phyloP scores from a whole-genome alignment of 768 basidiomycete species.

The Tricholoma bakamatsutake region DNA sequence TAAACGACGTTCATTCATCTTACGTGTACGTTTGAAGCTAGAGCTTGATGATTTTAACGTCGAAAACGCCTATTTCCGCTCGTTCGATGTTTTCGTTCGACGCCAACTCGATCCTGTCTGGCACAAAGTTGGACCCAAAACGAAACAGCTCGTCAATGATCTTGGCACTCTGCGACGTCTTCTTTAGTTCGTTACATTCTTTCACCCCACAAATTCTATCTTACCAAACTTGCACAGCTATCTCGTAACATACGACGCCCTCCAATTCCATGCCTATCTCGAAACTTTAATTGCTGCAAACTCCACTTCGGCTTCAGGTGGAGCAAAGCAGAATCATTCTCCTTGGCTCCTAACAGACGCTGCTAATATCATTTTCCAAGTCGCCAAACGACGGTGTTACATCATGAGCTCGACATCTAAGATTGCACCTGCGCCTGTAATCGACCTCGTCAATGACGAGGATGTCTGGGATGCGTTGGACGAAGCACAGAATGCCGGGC shows the following conservation, averaged over 20 bases:
- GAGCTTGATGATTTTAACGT: conserved; percentile 91
- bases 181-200: conserved; percentile 51
- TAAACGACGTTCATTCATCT: neutral
- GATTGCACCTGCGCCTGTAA: conserved; percentile 19
- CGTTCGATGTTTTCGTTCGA: conserved; percentile 85
- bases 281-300: conserved; percentile 76
- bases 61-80: conserved; percentile 90
- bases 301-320: conserved; percentile 40
- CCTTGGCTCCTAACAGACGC: conserved; percentile 93
- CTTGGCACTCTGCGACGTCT: conserved; percentile 80
- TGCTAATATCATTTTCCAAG: conserved; percentile 79
- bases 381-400: conserved; percentile 80
- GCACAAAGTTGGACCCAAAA: conserved; percentile 93
- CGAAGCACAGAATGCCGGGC: conserved; percentile 40
- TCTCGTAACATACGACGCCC: conserved; percentile 83
- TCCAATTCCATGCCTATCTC: conserved; percentile 87
- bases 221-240: conserved; percentile 42
- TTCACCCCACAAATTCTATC: neutral
- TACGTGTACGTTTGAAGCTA: conserved; percentile 41
- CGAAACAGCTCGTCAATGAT: conserved; percentile 87
- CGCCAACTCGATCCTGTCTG: conserved; percentile 89
- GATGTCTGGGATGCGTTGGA: conserved; percentile 74
- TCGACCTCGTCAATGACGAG: conserved; percentile 51
- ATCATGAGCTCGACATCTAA: conserved; percentile 31
- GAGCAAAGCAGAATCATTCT: conserved; percentile 59